Evolutionary conservation across 768 basidiomycete genomes (phyloP), one percentile per base, ranked within the genome.

Genomic region (Strobilomyces echinocephalus): DNA sequence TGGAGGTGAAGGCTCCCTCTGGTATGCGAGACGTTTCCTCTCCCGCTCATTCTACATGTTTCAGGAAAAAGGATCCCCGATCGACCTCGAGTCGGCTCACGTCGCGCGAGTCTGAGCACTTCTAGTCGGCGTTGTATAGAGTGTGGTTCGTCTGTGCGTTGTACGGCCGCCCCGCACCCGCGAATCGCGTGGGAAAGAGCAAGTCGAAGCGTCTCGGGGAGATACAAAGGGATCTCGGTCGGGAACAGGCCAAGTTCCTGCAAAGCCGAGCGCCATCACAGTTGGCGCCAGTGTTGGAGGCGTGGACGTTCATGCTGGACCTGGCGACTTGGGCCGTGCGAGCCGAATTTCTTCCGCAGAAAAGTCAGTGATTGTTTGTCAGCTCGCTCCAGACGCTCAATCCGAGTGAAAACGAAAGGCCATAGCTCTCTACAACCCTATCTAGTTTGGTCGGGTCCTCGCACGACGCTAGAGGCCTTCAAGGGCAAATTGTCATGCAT

Each of bases 41-140:
- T 16, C 15, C 9, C 24, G 30, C 60, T 58, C 50, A 61, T 43
- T 21, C 20, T 10, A 2, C 45, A 1, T 5, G 14, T 40, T 39
- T 28, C 43, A 76, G 76, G 49, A 49, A 72, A 53, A 74, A 76
- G 53, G 71, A 76, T 53, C 70, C 70, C 8, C 55, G 60, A 15
- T 72, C 65, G n/a, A 20, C 28, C 4, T 62, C 51, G 15, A 73
- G 70, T 52, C 58, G 51, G n/a, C 63, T 76, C 8, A 57, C 69
- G 11, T 49, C 42, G 2, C 24, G 21, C 6, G 76, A 77, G 52
- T 69, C 72, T n/a, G 35, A 57, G n/a, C 63, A 60, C 8, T 72
- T 73, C 40, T 56, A 56, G 9, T 40, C 52, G 5, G 72, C 67
- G 7, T 12, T 69, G 47, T 70, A 70, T 47, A 63, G 70, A 9